Evolutionary conservation across 768 basidiomycete genomes (phyloP), one percentile per base, ranked within the genome.

Genomic region (Lactarius deliciosus): DNA sequence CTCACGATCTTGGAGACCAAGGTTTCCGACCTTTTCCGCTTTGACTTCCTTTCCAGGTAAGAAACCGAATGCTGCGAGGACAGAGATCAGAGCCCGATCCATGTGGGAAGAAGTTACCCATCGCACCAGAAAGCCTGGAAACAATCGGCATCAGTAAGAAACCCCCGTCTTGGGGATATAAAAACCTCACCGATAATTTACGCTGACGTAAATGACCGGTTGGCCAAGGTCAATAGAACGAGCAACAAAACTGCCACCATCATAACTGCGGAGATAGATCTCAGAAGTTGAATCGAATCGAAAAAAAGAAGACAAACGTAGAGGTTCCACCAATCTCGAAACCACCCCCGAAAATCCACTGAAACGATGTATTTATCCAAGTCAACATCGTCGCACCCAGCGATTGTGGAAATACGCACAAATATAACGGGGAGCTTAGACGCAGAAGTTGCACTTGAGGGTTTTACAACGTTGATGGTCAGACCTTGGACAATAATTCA

Each of bases 1-100:
- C 83, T 74, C 70, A 85, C 85, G 85, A 76, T 90, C 88, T 64
- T 82, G 83, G 28, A 91, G 76, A n/a, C 89, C 89, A 25, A 88
- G 77, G 72, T 90, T 90, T 1, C 83, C 85, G 9, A 84, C 77
- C 1, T 81, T 82, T 3, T 81, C 85, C 5, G 75, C 78, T 57
- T 80, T 81, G 1, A 85, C 80, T 75, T 86, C 84, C 68, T 80
- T 77, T 53, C 83, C 76, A 0, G 80, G 79, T 45, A 86, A 66
- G 73, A 86, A 86, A 3, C 85, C 84, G 60, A 84, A 81, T 5
- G 80, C 83, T 70, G 8, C 1, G 4, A 57, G 22, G 1, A 34
- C 11, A 7, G 40, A 16, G 10, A 16, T 64, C 28, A 54, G 50
- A 10, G 28, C 8, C 10, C 43, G 41, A 34, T 11, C 13, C 25